Percentiles rank a stretch among this genome's conserved stretches.
Evolutionary conservation across 257 asterid species (phyloP).

Genomic region (Leptodermis oblonga): DNA sequence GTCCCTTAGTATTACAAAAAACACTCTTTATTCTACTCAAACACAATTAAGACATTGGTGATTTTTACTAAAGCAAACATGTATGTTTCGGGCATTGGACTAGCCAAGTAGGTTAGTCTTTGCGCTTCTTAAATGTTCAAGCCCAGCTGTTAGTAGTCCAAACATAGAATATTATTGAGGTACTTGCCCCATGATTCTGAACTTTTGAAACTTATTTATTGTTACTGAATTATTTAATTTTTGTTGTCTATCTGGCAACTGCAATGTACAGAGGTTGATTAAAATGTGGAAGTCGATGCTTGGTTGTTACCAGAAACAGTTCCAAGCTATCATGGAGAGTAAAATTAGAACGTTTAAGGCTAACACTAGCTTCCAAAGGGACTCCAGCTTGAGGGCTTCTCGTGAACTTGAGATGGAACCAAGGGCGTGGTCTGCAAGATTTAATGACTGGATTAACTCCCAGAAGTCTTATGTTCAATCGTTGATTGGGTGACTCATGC

Average conservation of each 20-base stretch:
- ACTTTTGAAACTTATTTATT: not conserved
- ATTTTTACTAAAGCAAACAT: not conserved
- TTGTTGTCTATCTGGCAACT: not conserved
- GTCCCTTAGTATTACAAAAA: not conserved
- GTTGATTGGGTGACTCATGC: constrained; percentile 78
- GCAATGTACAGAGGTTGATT: constrained; percentile 44
- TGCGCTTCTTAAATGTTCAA: not conserved
- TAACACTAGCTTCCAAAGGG: constrained; percentile 47
- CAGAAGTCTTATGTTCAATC: constrained; percentile 78
- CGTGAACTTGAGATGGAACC: constrained; percentile 80
- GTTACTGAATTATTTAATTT: not conserved
- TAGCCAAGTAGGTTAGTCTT: not conserved
- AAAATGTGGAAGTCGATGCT: constrained; percentile 98
- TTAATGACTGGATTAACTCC: constrained; percentile 66
- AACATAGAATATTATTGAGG: not conserved
- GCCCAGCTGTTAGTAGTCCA: not conserved
- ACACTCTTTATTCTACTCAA: not conserved
- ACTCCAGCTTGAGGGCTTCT: constrained; percentile 58
- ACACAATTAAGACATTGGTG: not conserved
- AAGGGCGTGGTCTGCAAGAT: constrained; percentile 63
- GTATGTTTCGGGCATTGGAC: not conserved
- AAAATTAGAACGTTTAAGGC: constrained; percentile 70
- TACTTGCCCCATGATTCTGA: not conserved
- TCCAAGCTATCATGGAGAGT: constrained; percentile 88
- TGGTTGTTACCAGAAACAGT: constrained; percentile 87